A percentile compares a stretch with the other conserved stretches of the same genome.
Conservation (phyloP, 73 alveolate species). For the Effrenium voratum region DNA sequence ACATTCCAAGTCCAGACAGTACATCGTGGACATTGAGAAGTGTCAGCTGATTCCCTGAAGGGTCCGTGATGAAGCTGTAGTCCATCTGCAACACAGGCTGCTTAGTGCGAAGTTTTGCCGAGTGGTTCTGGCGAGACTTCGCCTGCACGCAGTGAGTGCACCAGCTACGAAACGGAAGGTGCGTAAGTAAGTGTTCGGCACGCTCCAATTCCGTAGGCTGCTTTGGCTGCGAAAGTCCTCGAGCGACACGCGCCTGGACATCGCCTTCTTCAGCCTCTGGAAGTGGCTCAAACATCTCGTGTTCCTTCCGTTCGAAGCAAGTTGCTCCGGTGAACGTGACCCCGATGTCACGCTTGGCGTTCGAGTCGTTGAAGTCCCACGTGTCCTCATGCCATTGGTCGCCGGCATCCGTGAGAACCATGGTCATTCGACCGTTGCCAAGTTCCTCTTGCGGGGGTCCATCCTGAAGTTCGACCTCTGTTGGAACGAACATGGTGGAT, state of each 20-base stretch:
- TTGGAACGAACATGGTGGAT: background rate
- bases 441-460: background rate
- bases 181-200: conserved; percentile 1
- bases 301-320: background rate
- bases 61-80: conserved; percentile 3
- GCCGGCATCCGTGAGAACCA: background rate
- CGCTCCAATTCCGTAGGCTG: background rate
- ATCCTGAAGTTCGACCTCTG: background rate
- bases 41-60: background rate
- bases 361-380: background rate
- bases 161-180: conserved; percentile 19
- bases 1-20: background rate
- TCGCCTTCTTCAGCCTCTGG: background rate
- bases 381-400: background rate
- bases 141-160: background rate
- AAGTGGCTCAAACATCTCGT: background rate
- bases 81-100: conserved; percentile 48
- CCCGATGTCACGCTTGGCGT: background rate
- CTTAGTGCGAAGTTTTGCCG: conserved; percentile 29
- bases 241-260: too few relatives aligned
- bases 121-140: conserved; percentile 27
- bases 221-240: background rate
- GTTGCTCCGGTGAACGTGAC: background rate
- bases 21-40: conserved; percentile 24
- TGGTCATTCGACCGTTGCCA: background rate